Base-by-base conservation (phyloP, 2,329 filamentous ascomycete genomes). In the Uncinocarpus reesii region DNA sequence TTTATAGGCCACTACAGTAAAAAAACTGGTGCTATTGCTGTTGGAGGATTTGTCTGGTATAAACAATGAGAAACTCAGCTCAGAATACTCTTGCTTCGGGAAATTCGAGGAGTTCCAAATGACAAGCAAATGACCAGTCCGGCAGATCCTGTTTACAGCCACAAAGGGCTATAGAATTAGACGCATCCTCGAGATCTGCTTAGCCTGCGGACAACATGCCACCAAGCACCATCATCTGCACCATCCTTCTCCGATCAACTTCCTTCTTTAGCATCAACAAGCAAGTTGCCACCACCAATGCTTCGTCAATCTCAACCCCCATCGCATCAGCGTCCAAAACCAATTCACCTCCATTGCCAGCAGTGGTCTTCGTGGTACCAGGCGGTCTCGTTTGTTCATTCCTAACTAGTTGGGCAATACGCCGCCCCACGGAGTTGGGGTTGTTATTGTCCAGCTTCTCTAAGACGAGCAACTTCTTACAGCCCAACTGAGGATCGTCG, bases 231-330 rank as follows among this genome's bases (percentile, higher is more conserved):
- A 71, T 69, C 37, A 71, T 62, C 66, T 81, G 76, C 42, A 74
- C 62, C 51, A 68, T 58, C 50, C 76, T 67, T 53, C 76, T 66
- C 35, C 79, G 66, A 60, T 83, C 79, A 42, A 80, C 65, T 68
- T 83, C 80, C 62, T 75, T 78, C 72, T 83, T 82, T 55, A 83
- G 60, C 78, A 83, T 80, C 13, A 73, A 62, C 48, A 83, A 55
- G 50, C 73, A 78, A 13, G 75, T 80, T 36, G 73, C 71, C 15
- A 81, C 69, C 7, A 75, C 67, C 16, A 81, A 52, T n/a, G 70
- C 64, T 56, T 77, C 68, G 11, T 65, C 65, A 50, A 75, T 43
- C 10, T 56, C 49, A 20, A 53, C 52, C 7, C 38, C 46, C 31
- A 42, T 42, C 18, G 28, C 46, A 18, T 28, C 37, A 20, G 13